These are phyloP conservation scores for Pichia heedii DNA, from an alignment of 805 yeast species.

Conservation along the genomic window DNA sequence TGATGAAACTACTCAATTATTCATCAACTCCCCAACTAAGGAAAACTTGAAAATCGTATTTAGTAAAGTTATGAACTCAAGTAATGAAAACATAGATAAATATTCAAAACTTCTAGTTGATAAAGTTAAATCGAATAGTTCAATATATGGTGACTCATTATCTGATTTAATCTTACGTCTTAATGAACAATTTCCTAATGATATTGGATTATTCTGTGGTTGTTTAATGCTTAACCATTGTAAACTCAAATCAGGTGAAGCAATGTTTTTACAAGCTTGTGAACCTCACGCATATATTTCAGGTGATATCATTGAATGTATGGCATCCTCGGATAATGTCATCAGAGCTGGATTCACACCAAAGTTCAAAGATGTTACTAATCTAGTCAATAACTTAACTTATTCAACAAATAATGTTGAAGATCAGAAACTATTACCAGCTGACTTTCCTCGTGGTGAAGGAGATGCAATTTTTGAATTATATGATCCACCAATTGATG, in stretches of 20 bases:
- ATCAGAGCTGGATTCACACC: conserved; percentile 99
- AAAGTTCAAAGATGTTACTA: conserved; percentile 90
- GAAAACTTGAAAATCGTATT: conserved; percentile 66
- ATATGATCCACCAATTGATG: conserved; percentile 95
- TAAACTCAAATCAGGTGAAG: conserved; percentile 77
- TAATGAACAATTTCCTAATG: conserved; percentile 84
- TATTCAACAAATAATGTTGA: conserved; percentile 83
- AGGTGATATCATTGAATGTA: conserved; percentile 97
- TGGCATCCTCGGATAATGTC: conserved; percentile 98
- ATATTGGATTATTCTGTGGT: conserved; percentile 94
- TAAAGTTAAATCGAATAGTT: conserved; percentile 53
- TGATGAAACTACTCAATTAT: conserved; percentile 43
- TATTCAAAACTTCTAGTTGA: conserved; percentile 58
- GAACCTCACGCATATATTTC: conserved; percentile 97
- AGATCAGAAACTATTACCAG: conserved; percentile 78
- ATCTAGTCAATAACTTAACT: conserved; percentile 84
- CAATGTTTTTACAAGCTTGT: conserved; percentile 91
- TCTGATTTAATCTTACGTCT: conserved; percentile 70
- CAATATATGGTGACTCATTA: conserved; percentile 46
- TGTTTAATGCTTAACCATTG: conserved; percentile 88
- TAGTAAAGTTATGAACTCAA: conserved; percentile 73
- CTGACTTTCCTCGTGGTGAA: conserved; percentile 48
- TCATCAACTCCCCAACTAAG: conserved; percentile 47
- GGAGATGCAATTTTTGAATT: conserved; percentile 62
- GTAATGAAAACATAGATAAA: conserved; percentile 46